Percentiles rank a stretch among this genome's conserved stretches.
phyloP scores from a whole-genome alignment of 257 asterid genomes.

The Anisodus acutangulus region DNA sequence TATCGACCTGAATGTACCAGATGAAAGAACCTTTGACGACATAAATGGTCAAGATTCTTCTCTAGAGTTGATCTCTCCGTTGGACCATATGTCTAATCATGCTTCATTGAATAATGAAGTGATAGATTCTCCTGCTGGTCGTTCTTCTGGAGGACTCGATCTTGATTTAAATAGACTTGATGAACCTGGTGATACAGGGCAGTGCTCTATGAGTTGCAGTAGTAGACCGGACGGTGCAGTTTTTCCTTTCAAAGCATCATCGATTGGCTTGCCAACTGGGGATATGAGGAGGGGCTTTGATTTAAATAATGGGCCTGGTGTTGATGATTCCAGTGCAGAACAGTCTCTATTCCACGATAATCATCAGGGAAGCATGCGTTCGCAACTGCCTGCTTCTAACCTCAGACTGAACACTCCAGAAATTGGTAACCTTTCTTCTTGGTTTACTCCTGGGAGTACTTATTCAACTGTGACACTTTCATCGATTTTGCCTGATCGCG shows the following conservation, averaged over 20 bases:
- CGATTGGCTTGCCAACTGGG: constrained; percentile 38
- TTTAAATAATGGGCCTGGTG: constrained; percentile 54
- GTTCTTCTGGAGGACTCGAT: constrained; percentile 49
- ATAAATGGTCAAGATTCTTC: constrained; percentile 46
- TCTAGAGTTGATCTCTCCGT: constrained; percentile 34
- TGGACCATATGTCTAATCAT: constrained; percentile 33
- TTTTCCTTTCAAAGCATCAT: constrained; percentile 37
- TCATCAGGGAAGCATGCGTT: constrained; percentile 44
- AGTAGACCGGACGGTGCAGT: constrained; percentile 36
- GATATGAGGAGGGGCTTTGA: constrained; percentile 56
- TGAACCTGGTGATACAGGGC: constrained; percentile 47
- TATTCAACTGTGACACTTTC: constrained; percentile 60
- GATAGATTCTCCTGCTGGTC: constrained; percentile 38
- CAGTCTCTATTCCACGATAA: constrained; percentile 39
- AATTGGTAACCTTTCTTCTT: constrained; percentile 64
- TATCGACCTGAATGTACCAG: constrained; percentile 61
- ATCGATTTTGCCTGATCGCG: constrained; percentile 65
- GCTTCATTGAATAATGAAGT: constrained; percentile 36
- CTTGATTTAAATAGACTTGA: constrained; percentile 56
- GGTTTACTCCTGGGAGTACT: constrained; percentile 69
- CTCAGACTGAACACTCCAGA: constrained; percentile 51
- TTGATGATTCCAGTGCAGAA: constrained; percentile 47
- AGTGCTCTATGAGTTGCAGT: constrained; percentile 44
- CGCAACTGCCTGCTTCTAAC: constrained; percentile 56
- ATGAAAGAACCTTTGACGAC: constrained; percentile 57